Base-by-base conservation (phyloP, 2,329 filamentous ascomycete species). In the Colletotrichum sojae region DNA sequence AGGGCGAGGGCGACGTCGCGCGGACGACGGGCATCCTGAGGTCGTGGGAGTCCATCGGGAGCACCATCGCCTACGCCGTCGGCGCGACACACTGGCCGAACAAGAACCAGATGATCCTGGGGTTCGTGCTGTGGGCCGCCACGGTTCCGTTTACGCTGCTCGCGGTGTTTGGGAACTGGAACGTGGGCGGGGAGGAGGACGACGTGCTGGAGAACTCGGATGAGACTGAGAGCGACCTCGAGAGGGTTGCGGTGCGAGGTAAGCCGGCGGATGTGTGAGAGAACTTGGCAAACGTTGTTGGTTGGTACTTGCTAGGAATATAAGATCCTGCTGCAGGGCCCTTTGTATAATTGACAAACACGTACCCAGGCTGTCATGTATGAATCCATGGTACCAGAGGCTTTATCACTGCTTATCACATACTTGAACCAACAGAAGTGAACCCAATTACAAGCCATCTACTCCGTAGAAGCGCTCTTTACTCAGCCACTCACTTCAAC, bases 41-140 rank as follows among this genome's bases (percentile, higher is more conserved):
- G 20, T 68, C 65, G 4, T 65, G 65, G 65, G 65, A 68, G 60
- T 59, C 53, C 2, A 64, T 68, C 2, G 65, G 65, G 1, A 68
- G 65, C 46, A 68, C 66, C 6, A 45, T 65, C 8, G 66, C 66
- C 1, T 69, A 69, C 22, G 61, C 61, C 5, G 61, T 65, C 9
- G 66, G 54, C 16, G 61, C 61, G 5, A 60, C 64, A n/a, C 64
- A 53, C 18, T 67, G 64, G 64, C 64, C 64, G 36, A 67, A 67
- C 52, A 63, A n/a, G 46, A 63, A 67, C 25, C 64, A 67, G 39
- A 67, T 67, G 64, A 49, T 67, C 2, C 10, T 67, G 15, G 59
- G 64, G 4, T 63, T 67, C 10, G 57, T 59, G 15, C 39, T 67
- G 59, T 67, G 64, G 64, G 64, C 58, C 1, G 16, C 45, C 6